phyloP scores from a whole-genome alignment of 108 stramenopile genomes.

The Cyclotella sp. region DNA sequence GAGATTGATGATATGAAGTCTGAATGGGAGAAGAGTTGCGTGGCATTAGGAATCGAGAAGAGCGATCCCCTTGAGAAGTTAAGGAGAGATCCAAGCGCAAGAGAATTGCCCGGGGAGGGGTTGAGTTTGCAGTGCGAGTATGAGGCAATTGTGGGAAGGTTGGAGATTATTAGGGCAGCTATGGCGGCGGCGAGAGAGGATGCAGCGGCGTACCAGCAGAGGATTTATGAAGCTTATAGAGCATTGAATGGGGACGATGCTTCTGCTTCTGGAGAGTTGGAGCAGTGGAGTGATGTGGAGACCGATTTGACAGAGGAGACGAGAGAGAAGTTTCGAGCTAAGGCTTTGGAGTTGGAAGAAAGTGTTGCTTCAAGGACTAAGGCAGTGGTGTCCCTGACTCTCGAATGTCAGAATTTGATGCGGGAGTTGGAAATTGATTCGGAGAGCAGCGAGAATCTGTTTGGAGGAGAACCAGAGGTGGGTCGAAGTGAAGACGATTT shows the following conservation, averaged over 20 bases:
- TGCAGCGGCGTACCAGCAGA: slow-evolving; percentile 44
- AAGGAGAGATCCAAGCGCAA: slow-evolving; percentile 48
- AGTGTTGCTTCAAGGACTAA: slow-evolving; percentile 61
- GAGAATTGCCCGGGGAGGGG: not conserved
- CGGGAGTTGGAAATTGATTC: slow-evolving; percentile 72
- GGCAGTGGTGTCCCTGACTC: slow-evolving; percentile 71
- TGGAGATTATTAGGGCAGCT: slow-evolving; percentile 58
- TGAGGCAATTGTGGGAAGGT: slow-evolving; percentile 58
- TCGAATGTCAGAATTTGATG: slow-evolving; percentile 85
- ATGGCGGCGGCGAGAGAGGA: slow-evolving; percentile 61
- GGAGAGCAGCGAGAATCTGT: not conserved
- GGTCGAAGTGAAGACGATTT: slow-evolving; percentile 48
- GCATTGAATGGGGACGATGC: slow-evolving; percentile 52
- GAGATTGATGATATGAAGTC: slow-evolving; percentile 68
- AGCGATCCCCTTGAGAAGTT: slow-evolving; percentile 31
- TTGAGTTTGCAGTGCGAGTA: slow-evolving; percentile 68
- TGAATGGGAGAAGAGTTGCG: slow-evolving; percentile 57
- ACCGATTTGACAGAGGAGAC: slow-evolving; percentile 67
- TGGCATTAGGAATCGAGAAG: slow-evolving; percentile 57
- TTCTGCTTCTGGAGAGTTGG: slow-evolving; percentile 40
- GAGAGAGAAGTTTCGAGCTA: slow-evolving; percentile 63
- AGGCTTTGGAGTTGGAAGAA: slow-evolving; percentile 77
- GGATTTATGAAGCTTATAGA: slow-evolving; percentile 69
- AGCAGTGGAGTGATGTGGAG: slow-evolving; percentile 66
- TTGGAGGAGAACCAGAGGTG: slow-evolving; percentile 18